These are phyloP conservation scores for Phytomonas francai DNA, from an alignment of 208 protist species.

Conservation along the genomic window DNA sequence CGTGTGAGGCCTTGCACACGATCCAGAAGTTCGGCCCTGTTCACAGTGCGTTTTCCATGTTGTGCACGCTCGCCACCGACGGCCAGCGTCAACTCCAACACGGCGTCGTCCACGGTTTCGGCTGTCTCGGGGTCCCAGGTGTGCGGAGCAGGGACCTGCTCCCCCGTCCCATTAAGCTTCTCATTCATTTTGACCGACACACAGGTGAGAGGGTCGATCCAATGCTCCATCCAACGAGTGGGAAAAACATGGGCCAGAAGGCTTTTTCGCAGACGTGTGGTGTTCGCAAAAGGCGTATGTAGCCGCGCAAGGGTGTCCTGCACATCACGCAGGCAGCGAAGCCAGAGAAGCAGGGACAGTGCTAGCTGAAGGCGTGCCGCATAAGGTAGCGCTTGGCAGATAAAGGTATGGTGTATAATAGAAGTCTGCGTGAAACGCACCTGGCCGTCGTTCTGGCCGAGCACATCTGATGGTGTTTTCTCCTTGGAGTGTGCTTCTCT, in stretches of 20 bases:
- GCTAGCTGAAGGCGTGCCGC: constrained; percentile 41
- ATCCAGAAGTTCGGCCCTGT: constrained; percentile 15
- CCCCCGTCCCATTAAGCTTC: constrained; percentile 42
- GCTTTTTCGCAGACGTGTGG: constrained; percentile 21
- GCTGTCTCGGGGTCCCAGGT: constrained; percentile 56
- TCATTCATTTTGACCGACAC: constrained; percentile 37
- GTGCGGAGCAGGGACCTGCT: constrained; percentile 75
- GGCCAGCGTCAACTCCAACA: constrained; percentile 18
- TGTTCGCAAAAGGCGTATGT: constrained; percentile 37
- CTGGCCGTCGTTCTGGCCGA: constrained; percentile 14
- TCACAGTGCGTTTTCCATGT: constrained; percentile 15
- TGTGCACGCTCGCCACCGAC: constrained; percentile 15
- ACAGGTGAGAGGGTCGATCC: constrained; percentile 50
- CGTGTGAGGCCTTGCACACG: constrained; percentile 36
- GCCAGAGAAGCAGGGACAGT: constrained; percentile 66
- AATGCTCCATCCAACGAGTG: constrained; percentile 43
- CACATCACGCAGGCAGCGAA: constrained; percentile 44
- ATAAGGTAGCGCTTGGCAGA: constrained; percentile 49
- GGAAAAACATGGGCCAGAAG: constrained; percentile 57
- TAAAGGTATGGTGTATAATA: constrained; percentile 15
- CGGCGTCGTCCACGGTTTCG: constrained; percentile 36
- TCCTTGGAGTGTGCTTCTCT: background rate
- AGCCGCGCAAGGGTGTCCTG: constrained; percentile 64
- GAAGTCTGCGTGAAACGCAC: constrained; percentile 21
- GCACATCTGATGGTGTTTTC: background rate